Conservation (phyloP, 768 basidiomycete species). For the Jaapia argillacea region DNA sequence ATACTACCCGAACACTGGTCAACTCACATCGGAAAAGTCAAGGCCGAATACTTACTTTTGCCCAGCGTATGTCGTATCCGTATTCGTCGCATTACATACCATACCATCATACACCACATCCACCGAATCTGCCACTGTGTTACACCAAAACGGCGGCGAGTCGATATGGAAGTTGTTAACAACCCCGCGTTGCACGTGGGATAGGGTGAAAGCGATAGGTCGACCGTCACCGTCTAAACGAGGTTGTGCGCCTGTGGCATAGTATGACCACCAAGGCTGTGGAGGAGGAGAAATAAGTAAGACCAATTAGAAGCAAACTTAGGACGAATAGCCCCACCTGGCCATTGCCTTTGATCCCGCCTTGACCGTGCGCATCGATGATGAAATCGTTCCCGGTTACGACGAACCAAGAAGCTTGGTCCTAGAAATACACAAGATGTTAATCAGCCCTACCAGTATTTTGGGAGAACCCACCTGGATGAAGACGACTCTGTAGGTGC, state of each 20-base stretch:
- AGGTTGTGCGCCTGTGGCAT: conserved; percentile 31
- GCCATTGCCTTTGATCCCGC: conserved; percentile 52
- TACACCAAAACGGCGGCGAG: conserved; percentile 53
- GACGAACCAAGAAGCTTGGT: conserved; percentile 57
- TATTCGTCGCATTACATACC: conserved; percentile 46
- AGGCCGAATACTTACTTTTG: conserved; percentile 32
- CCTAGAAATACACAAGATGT: conserved; percentile 22
- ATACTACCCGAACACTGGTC: conserved; percentile 22
- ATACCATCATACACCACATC: conserved; percentile 46
- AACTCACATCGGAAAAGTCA: not conserved
- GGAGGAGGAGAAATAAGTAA: not conserved
- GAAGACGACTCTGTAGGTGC: conserved; percentile 52
- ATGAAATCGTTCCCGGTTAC: conserved; percentile 45
- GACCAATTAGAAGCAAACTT: no score
- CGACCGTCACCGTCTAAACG: conserved; percentile 46
- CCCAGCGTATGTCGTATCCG: conserved; percentile 36
- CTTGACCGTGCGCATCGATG: conserved; percentile 43
- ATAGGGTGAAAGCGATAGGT: conserved; percentile 45
- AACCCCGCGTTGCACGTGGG: conserved; percentile 29
- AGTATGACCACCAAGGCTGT: conserved; percentile 53
- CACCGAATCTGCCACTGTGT: conserved; percentile 39
- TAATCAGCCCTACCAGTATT: no score
- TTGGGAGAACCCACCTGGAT: conserved; percentile 40
- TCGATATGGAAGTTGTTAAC: conserved; percentile 41
- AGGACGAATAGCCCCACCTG: conserved; percentile 28